These are phyloP conservation scores for Gnomoniopsis smithogilvyi DNA, from an alignment of 2,329 filamentous ascomycete species.

Conservation along the genomic window DNA sequence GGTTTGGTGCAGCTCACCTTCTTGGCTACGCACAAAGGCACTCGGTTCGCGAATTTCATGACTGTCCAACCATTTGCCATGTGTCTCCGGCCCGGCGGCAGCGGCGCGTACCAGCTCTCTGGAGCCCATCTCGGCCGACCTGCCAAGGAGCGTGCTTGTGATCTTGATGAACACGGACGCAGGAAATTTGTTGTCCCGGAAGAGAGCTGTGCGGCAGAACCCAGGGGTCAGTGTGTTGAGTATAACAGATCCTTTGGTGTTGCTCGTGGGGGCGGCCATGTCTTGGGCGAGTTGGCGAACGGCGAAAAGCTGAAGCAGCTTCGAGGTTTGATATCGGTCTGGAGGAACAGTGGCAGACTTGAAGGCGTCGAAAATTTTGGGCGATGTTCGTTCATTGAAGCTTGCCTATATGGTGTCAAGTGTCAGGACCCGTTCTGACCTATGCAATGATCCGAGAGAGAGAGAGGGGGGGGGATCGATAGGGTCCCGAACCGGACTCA, in stretches of 20 bases:
- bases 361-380: slow-evolving; percentile 32
- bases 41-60: slow-evolving; percentile 28
- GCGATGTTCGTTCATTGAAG: slow-evolving; percentile 31
- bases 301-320: slow-evolving; percentile 31
- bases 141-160: slow-evolving; percentile 25
- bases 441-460: neutral
- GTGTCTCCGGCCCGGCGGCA: slow-evolving; percentile 32
- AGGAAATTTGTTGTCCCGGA: slow-evolving; percentile 24
- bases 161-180: neutral
- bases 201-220: slow-evolving; percentile 38
- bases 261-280: slow-evolving; percentile 20
- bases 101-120: slow-evolving; percentile 37
- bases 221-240: slow-evolving; percentile 39
- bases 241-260: slow-evolving; percentile 30
- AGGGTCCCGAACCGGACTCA: neutral
- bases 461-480: neutral
- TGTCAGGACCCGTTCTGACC: slow-evolving; percentile 13
- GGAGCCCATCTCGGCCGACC: slow-evolving; percentile 36
- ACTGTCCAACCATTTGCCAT: slow-evolving; percentile 39
- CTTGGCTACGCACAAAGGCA: slow-evolving; percentile 31
- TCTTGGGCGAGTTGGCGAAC: slow-evolving; percentile 32
- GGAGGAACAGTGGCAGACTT: slow-evolving; percentile 24
- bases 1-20: slow-evolving; percentile 33
- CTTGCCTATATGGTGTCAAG: slow-evolving; percentile 23
- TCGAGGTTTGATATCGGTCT: slow-evolving; percentile 34